Conservation (phyloP, 495 filamentous ascomycete species). For the Hypomontagnella submonticulosa region DNA sequence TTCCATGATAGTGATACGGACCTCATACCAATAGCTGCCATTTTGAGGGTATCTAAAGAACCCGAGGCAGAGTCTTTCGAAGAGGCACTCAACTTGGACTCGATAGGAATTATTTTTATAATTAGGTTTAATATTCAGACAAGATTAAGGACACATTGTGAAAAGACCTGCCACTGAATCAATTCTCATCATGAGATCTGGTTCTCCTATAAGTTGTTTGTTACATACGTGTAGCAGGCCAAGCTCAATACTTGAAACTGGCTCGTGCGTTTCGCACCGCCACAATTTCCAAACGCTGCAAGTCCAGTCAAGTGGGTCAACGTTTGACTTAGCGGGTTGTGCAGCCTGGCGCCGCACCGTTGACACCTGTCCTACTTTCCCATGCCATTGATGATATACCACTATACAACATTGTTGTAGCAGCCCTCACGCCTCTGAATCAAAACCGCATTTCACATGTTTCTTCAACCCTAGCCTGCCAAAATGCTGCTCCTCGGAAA, state of each 20-base stretch:
- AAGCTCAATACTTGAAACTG: not conserved
- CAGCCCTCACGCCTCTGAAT: conserved; percentile 9
- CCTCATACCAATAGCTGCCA: conserved; percentile 41
- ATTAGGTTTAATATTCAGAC: too few species aligned
- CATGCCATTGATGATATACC: not conserved
- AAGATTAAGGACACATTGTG: conserved; percentile 1
- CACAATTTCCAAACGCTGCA: conserved; percentile 5
- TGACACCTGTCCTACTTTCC: conserved; percentile 40
- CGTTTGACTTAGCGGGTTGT: not conserved
- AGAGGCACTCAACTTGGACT: not conserved
- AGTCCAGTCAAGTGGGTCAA: not conserved
- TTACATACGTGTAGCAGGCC: not conserved
- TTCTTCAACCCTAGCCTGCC: conserved; percentile 19
- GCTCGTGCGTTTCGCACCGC: conserved; percentile 23
- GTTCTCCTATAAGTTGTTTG: conserved; percentile 1
- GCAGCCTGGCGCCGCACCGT: conserved; percentile 37
- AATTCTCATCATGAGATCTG: conserved; percentile 4
- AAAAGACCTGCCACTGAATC: conserved; percentile 28
- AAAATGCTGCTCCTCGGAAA: conserved; percentile 78
- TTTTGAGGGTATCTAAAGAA: conserved; percentile 3
- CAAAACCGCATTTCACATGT: conserved; percentile 9
- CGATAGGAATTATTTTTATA: too few species aligned
- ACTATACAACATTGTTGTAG: not conserved
- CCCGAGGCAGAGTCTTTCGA: not conserved
- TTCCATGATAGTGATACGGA: not conserved